These are phyloP conservation scores for Aspergillus coremiiformis DNA, from an alignment of 495 filamentous ascomycete species.

Conservation along the genomic window DNA sequence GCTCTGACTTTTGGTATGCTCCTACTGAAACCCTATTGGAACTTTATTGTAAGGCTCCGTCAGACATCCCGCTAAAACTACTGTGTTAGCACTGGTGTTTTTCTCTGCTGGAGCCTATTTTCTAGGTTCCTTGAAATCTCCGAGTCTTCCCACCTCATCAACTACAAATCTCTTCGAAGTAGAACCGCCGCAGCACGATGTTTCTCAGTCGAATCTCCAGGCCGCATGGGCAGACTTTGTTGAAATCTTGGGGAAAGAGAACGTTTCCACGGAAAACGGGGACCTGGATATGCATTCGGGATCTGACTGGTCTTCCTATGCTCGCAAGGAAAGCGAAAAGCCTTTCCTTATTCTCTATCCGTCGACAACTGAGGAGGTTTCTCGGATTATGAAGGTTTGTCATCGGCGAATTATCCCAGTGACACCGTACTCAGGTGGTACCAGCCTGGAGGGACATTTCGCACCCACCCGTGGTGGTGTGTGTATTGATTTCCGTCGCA, in stretches of 20 bases:
- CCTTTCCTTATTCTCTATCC: conserved; percentile 47
- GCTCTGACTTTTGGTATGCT: conserved; percentile 57
- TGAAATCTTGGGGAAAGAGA: conserved; percentile 71
- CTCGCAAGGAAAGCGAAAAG: conserved; percentile 38
- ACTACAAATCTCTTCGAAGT: conserved; percentile 61
- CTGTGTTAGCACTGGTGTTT: conserved; percentile 45
- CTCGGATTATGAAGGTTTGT: conserved; percentile 56
- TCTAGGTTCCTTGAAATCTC: conserved; percentile 55
- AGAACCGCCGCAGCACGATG: conserved; percentile 59
- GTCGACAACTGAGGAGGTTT: conserved; percentile 48
- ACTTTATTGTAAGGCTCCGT: background rate
- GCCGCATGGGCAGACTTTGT: conserved; percentile 92
- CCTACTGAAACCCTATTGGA: background rate
- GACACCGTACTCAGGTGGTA: conserved; percentile 56
- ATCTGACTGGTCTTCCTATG: conserved; percentile 86
- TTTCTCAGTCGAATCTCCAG: conserved; percentile 68
- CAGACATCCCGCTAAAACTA: background rate
- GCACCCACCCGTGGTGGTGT: conserved; percentile 54
- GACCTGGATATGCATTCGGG: conserved; percentile 69
- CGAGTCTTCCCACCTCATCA: conserved; percentile 55
- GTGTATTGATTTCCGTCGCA: conserved; percentile 57
- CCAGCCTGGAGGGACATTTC: conserved; percentile 57
- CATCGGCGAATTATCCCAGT: conserved; percentile 53
- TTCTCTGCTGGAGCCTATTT: conserved; percentile 61
- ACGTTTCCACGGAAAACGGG: conserved; percentile 66